phyloP scores from a whole-genome alignment of 805 yeast genomes.

The Starmerella vitae region DNA sequence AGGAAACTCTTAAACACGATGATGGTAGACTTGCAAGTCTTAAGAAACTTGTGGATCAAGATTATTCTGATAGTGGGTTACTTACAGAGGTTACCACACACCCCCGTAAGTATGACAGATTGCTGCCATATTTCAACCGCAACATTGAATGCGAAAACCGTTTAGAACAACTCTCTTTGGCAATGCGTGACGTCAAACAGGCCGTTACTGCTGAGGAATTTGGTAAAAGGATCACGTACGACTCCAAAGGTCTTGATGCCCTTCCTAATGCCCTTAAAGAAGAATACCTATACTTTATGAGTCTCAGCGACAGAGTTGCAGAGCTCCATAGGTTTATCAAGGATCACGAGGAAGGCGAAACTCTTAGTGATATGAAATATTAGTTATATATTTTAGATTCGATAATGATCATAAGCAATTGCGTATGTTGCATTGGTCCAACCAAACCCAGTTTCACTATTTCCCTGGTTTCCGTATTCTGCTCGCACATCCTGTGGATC shows the following conservation, averaged over 20 bases:
- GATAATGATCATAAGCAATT: constrained; percentile 10
- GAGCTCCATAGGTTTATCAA: constrained; percentile 44
- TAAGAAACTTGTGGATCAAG: constrained; percentile 25
- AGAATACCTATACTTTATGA: constrained; percentile 57
- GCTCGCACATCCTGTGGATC: constrained; percentile 90
- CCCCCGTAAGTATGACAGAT: constrained; percentile 24
- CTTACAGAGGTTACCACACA: constrained; percentile 22
- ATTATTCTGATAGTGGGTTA: constrained; percentile 23
- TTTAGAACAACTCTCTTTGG: constrained; percentile 24
- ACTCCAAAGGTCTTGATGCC: constrained; percentile 14
- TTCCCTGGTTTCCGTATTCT: constrained; percentile 96
- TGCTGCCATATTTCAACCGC: constrained; percentile 24
- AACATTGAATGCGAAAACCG: constrained; percentile 26
- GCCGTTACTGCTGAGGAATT: constrained; percentile 26
- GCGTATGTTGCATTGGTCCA: constrained; percentile 87
- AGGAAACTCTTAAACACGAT: constrained; percentile 41
- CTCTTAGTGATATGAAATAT: constrained; percentile 10
- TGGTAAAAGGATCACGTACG: constrained; percentile 16
- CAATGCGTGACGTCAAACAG: constrained; percentile 25
- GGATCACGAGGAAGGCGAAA: constrained; percentile 13
- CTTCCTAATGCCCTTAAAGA: constrained; percentile 30
- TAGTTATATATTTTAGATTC: background rate
- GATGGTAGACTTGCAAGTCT: constrained; percentile 25
- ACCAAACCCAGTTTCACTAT: constrained; percentile 92
- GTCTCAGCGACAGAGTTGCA: constrained; percentile 57